Base-by-base conservation (phyloP, 164 flowering plant species). In the Akebia trifoliata region DNA sequence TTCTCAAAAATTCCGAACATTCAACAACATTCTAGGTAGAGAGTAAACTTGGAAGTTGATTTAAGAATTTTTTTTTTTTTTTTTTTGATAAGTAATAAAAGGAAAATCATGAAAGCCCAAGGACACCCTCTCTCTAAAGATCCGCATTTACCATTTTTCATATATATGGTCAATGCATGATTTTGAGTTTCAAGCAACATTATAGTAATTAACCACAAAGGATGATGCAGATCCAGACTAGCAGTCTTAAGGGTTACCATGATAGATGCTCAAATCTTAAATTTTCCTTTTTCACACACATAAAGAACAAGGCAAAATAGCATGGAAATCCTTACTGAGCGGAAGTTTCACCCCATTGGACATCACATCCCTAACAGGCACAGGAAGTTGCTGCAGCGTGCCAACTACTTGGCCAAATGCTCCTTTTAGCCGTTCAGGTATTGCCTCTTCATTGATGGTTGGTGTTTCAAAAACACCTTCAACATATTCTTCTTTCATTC, bases 401-500 rank as follows among this genome's bases (percentile, higher is more conserved):
- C 50, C 71, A 72, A 62, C 69, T 50, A 88, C 96, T 68, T 89
- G 96, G 63, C 71, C 80, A 61, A 79, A 68, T 67, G 76, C 78
- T 57, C 84, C 78, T 76, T 71, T 84, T 40, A 93, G 74, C 68
- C 90, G 96, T 43, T 80, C 80, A 24, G 98, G 97, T 35, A 93
- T 35, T 21, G 81, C 68, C 44, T 76, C 94, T 67, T 87, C 88
- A 65, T 73, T 64, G 50, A 90, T 60, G 7, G 63, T 75, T 32
- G 94, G 98, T 52, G 85, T 61, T 53, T 84, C 97, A 31, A 89
- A 42, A 40, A 72, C 21, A 24, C 82, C 90, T 69, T 93, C 90
- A 59, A 74, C 74, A 69, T 90, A 93, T 60, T 87, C 98, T 65
- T 89, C 95, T 74, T 83, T 93, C 83, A 93, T 63, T 54, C 97